Evolutionary conservation across 2,329 filamentous ascomycete species (phyloP).

Genomic region (Lomentospora prolificans): DNA sequence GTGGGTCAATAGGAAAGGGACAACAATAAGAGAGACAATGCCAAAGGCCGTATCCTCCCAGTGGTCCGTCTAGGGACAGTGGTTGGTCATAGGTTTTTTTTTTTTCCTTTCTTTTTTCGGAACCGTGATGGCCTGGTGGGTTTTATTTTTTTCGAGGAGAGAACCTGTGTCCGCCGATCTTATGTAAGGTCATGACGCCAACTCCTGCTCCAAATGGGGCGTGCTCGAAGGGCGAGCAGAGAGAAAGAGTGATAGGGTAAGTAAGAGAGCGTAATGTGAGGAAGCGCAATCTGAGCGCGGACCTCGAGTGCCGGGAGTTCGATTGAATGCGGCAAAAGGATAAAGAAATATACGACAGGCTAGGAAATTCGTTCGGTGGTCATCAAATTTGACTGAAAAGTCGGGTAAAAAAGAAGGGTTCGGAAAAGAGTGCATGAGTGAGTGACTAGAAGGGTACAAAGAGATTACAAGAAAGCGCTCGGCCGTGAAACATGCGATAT

Average conservation of each 20-base stretch:
- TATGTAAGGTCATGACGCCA: background rate
- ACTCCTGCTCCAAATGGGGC: background rate
- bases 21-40: background rate
- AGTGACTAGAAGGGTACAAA: constrained; percentile 1
- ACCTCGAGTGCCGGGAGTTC: background rate
- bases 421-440: background rate
- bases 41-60: too few species aligned
- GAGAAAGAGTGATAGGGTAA: background rate
- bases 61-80: too few species aligned
- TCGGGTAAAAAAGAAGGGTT: background rate
- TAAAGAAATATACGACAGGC: background rate
- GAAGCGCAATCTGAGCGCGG: background rate
- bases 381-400: background rate
- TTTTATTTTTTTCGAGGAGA: background rate
- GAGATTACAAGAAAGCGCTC: background rate
- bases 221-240: background rate
- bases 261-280: background rate
- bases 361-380: background rate
- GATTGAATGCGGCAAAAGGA: background rate
- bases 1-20: background rate
- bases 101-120: background rate
- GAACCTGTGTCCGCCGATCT: background rate
- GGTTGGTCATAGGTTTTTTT: background rate
- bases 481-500: background rate
- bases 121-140: background rate